These are phyloP conservation scores for Colletotrichum sp. DNA, from an alignment of 2,329 filamentous ascomycete species.

Conservation along the genomic window DNA sequence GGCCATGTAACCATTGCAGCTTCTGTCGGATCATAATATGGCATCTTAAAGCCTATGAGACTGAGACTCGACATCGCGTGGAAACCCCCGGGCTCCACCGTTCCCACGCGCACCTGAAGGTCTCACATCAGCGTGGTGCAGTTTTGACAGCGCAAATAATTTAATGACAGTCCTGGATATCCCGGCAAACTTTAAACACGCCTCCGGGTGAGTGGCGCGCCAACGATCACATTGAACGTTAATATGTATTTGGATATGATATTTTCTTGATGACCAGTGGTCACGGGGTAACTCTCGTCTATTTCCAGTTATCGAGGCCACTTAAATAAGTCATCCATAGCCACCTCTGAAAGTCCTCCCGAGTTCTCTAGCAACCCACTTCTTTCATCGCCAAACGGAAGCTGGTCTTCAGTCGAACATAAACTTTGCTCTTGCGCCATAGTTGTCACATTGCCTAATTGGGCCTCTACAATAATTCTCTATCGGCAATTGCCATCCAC, in stretches of 20 bases:
- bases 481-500: rapidly evolving
- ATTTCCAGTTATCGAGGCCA: not conserved
- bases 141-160: not conserved
- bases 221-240: not conserved
- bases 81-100: not conserved
- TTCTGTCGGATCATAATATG: not conserved
- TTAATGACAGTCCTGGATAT: not conserved
- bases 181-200: not conserved
- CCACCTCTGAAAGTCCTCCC: not conserved
- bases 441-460: rapidly evolving
- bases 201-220: not conserved
- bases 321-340: not conserved
- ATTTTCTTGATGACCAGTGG: not conserved
- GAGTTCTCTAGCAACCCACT: not conserved
- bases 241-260: not conserved
- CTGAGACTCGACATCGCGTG: not conserved
- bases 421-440: not conserved
- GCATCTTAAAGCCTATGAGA: not conserved
- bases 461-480: not conserved
- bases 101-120: not conserved
- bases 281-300: not conserved
- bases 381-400: not conserved
- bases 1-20: not conserved
- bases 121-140: not conserved
- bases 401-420: not conserved